Evolutionary conservation across 2,329 filamentous ascomycete species (phyloP), one percentile per base, ranked within the genome.

Genomic region (Penicillium glabrum): DNA sequence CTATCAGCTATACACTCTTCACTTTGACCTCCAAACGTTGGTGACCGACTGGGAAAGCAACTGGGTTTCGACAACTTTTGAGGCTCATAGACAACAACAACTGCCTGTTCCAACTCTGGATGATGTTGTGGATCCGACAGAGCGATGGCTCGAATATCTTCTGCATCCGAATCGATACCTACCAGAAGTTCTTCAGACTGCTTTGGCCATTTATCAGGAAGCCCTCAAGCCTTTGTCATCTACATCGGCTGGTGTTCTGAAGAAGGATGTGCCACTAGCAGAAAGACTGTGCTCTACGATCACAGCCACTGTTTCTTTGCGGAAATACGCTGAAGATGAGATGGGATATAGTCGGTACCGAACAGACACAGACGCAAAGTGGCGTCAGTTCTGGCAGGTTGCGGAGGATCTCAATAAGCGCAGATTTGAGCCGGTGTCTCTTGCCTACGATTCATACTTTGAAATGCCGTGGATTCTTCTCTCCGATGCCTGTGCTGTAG

Each of bases 311-410:
- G 86, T 90, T 14, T 81, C 84, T 1, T 77, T 93, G 35, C 82
- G 84, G 45, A 86, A 85, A 53, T 80, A 79, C 29, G 77, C 85
- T 10, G 82, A 85, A 14, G 86, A 86, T 14, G 83, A 83, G 27
- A 85, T 90, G 74, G 89, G 96, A 67, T 91, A 90, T 64, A 86
- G 89, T 24, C 83, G 87, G 56, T 95, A 93, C 70, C 84, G 89
- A 55, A 79, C 81, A 33, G 87, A 90, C 31, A 87, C 89, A 52
- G 89, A 95, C 69, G 82, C 84, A 11, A 92, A 96, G 72, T 99
- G 95, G 95, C 86, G 89, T 61, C 86, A 90, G 50, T 96, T 96
- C 74, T 96, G 92, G 77, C 87, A 92, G 31, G 82, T 98, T 19
- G 82, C 96, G 19, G 82, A 90, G 13, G 93, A 96, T 70, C 79